Evolutionary conservation across 2,329 filamentous ascomycete species (phyloP), one percentile per base, ranked within the genome.

Genomic region (Penicillium sp.): DNA sequence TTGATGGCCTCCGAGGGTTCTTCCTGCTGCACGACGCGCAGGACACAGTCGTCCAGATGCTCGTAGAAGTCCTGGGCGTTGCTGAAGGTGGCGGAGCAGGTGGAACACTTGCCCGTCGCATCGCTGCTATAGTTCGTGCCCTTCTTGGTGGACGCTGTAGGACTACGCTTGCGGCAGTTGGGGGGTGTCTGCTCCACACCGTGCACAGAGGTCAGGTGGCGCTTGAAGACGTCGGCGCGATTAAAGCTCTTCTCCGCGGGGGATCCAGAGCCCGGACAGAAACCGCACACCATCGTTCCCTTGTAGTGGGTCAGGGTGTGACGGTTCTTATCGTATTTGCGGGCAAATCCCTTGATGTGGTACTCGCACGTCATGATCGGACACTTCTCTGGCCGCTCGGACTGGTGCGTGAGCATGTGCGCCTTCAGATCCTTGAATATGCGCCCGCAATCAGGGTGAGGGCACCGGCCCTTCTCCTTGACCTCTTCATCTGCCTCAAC

Each of bases 1-100:
- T 79, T 79, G 64, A 78, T 77, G 11, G 74, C 76, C 50, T 79
- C 77, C 37, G 70, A 73, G 3, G 76, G 76, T 46, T 79, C 76
- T 48, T 76, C 73, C 53, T 76, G 74, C 56, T 79, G 76, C 18
- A 83, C 80, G 15, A 83, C 77, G 20, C 79, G 77, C 44, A 83
- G 67, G 9, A 83, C 79, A 59, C 80, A 83, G 64, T 83, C 79
- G 57, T 83, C 91, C 51, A 96, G 74, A 74, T 97, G 91, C 71
- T 97, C 91, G 65, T 97, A 96, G 70, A 96, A 96, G 60, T 96
- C 91, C 67, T 97, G 91, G 2, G 91, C 87, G 45, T 84, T 91
- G 52, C 77, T 77, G 63, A 95, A 97, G 6, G 80, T 87, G 28
- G 81, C 78, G 10, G 86, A 87, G 67, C 91, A 97, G 50, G 93